Base-by-base conservation (phyloP, 208 protist genomes). In the Acanthamoeba culbertsoni region DNA sequence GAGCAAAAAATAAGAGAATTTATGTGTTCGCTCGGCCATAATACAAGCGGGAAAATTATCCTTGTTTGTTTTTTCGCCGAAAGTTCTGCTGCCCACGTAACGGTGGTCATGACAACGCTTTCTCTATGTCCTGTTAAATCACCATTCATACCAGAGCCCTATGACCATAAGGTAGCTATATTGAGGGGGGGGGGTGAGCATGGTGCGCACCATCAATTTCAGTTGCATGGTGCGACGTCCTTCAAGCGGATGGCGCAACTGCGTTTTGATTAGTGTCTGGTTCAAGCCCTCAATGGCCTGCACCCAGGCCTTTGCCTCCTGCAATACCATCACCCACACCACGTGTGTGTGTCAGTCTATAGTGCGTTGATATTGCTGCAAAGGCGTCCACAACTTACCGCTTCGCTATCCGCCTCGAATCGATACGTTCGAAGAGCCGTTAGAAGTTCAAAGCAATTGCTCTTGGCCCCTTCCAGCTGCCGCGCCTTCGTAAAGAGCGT, bases 191-290 rank as follows among this genome's bases (percentile, higher is more conserved):
- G 48, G 48, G 59, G 28, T 33, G 59, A 7, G 28, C 12, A n/a
- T 68, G 59, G 3, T 12, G 63, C 2, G 5, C 48, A 79, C 73
- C 73, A 84, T 84, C 2, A 84, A 43, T 43, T 84, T 84, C 23
- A 84, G 73, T 33, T 84, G 73, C 73, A 84, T 84, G 73, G 73
- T 84, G 31, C 73, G 73, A 33, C 73, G 73, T 26, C 73, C 73
- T 35, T 84, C 73, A n/a, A 84, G 73, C 43, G 73, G 73, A 55
- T 84, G 8, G 45, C 73, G 73, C 73, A 84, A 43, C 73, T 84
- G 73, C 4, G 73, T 84, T 43, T 84, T 84, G 73, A 84, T 84
- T 0, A 84, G 43, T 4, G 73, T 84, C 31, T 84, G 73, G 8
- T 84, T 84, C 42, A 84, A 37, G 4, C 20, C 55, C 73, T 84